Percentiles rank a stretch among this genome's conserved stretches.
These are phyloP conservation scores for Pseudoscleropodium purum DNA, from an alignment of 225 moss, liverwort and hornwort genomes.

Conservation along the genomic window DNA sequence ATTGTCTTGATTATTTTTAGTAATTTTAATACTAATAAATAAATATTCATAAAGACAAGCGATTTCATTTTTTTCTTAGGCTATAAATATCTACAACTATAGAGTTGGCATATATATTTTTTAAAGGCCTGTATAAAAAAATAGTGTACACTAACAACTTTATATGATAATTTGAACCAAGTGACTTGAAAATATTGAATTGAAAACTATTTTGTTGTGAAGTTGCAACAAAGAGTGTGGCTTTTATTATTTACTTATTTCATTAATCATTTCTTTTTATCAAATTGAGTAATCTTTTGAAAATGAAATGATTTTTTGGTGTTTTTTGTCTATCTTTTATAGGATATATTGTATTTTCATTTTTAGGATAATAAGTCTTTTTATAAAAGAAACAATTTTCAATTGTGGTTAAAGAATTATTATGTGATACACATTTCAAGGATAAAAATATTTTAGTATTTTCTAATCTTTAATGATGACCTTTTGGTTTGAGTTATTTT, in stretches of 20 bases:
- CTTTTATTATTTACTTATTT: background rate
- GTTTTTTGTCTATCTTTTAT: background rate
- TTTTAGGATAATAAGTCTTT: background rate
- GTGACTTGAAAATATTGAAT: background rate
- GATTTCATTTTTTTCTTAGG: background rate
- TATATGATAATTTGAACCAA: background rate
- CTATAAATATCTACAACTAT: background rate
- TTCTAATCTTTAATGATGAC: background rate
- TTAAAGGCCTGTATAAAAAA: background rate
- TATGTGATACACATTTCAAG: background rate
- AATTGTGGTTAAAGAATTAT: background rate
- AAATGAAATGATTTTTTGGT: background rate
- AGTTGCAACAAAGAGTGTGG: background rate
- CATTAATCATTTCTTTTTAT: background rate
- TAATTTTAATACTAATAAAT: background rate
- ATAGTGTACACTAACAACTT: no score
- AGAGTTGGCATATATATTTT: background rate
- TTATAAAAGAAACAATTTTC: background rate
- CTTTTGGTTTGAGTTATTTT: background rate
- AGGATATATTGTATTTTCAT: background rate
- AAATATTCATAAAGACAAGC: accelerated
- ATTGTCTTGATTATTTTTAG: background rate
- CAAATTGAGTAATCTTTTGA: background rate
- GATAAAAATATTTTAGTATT: background rate
- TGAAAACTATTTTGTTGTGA: background rate